Base-by-base conservation (phyloP, 78 protist genomes). In the Bodo saltans region DNA sequence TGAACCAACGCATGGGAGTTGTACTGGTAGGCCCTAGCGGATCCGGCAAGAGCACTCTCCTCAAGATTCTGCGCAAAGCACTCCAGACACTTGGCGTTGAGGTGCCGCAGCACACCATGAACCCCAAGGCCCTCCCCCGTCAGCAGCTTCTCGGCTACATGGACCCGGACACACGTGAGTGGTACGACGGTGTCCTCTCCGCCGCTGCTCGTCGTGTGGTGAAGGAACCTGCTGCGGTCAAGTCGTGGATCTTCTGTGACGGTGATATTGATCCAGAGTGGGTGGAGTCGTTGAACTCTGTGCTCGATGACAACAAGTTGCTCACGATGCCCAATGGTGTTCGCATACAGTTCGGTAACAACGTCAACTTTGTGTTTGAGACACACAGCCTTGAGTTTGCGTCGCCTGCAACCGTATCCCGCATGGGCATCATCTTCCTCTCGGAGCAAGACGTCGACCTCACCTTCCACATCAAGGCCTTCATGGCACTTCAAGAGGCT, bases 251-350 rank as follows among this genome's bases (percentile, higher is more conserved):
- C 41, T 25, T 93, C 21, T 91, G 92, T 75, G 96, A 93, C 53
- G 96, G 96, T 33, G 93, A 92, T 33, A 78, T 93, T 33, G 93
- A 90, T 52, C 92, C 96, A 3, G 92, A 83, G 78, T 93, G 96
- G 96, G 53, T 93, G n/a, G 96, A 93, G 91, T 85, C 89, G 28
- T 90, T 93, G 53, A 93, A 93, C 90, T 86, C 93, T 32, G 96
- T 92, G 60, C 91, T 93, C 68, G 96, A 93, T 79, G 96, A 93
- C 89, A 94, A 92, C 89, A 67, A 85, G 32, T 86, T 94, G 68
- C 90, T 94, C 70, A 91, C 97, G 25, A 86, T 94, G 88, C 94
- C 97, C 12, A 42, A 37, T 23, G 97, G 97, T 11, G 96, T 91
- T 42, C 84, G 94, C 32, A 90, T 93, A 69, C 94, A 84, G 85